Conservation (phyloP, 1,139 yeast genomes). For the Kurtzmaniella quercitrusa region DNA sequence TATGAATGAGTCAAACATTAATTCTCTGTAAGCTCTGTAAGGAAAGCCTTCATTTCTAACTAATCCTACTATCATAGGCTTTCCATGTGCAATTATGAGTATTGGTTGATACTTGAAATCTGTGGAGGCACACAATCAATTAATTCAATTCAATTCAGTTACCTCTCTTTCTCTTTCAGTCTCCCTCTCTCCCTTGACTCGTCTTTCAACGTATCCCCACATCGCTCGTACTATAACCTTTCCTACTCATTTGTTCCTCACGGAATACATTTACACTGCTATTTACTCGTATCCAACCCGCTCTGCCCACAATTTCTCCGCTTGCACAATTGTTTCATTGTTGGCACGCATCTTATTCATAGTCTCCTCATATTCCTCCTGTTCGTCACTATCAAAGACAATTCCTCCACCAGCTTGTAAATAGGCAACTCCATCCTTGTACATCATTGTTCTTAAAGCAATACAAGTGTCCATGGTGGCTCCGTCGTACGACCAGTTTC, state of each 20-base stretch:
- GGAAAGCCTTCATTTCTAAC: no score
- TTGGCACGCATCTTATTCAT: constrained; percentile 97
- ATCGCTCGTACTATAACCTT: background rate
- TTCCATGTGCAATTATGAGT: no score
- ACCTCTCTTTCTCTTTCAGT: background rate
- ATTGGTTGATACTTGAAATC: no score
- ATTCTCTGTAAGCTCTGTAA: no score
- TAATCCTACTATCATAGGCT: no score
- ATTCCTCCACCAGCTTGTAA: constrained; percentile 99
- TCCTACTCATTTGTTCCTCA: background rate
- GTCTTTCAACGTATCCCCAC: no score
- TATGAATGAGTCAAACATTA: no score
- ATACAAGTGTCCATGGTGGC: constrained; percentile 95
- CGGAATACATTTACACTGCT: background rate
- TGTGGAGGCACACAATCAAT: no score
- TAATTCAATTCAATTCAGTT: background rate
- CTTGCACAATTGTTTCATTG: constrained; percentile 82
- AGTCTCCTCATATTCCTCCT: constrained; percentile 93
- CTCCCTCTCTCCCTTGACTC: background rate
- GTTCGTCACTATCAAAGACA: constrained; percentile 90
- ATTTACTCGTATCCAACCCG: constrained; percentile 30
- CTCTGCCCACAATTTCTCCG: constrained; percentile 74
- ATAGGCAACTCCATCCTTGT: constrained; percentile 84
- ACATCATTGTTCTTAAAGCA: constrained; percentile 95
- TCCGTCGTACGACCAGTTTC: constrained; percentile 95